A percentile compares a stretch with the other conserved stretches of the same genome.
Evolutionary conservation across 1,139 yeast genomes (phyloP).

Genomic region (Fermentozyma sake): DNA sequence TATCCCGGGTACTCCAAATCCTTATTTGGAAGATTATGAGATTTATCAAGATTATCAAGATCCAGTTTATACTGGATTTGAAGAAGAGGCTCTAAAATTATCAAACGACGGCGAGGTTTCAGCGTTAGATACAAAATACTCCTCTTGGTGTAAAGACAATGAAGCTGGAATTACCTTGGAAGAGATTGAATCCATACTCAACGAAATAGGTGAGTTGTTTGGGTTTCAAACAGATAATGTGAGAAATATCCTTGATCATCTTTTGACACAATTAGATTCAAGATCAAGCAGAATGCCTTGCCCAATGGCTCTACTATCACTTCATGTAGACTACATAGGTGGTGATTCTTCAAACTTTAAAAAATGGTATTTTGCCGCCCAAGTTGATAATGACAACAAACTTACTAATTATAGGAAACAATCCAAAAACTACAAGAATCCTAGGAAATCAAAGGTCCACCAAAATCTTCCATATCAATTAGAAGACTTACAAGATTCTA

Average conservation of each 20-base stretch:
- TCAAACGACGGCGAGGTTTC: neutral
- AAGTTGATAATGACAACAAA: slow-evolving; percentile 8
- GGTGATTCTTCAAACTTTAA: slow-evolving; percentile 37
- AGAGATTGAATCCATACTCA: slow-evolving; percentile 19
- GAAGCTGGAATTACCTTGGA: slow-evolving; percentile 19
- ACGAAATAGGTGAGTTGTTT: slow-evolving; percentile 17
- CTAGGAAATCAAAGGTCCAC: neutral
- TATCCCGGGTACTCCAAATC: too few species aligned
- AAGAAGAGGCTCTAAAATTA: too few species aligned
- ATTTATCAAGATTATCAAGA: slow-evolving; percentile 6
- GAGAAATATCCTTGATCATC: slow-evolving; percentile 33
- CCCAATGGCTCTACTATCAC: slow-evolving; percentile 26
- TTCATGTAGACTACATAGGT: slow-evolving; percentile 42
- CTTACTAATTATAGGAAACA: neutral
- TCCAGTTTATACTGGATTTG: slow-evolving; percentile 2
- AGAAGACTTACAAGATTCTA: slow-evolving; percentile 13
- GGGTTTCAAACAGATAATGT: slow-evolving; percentile 37
- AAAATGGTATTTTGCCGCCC: slow-evolving; percentile 40
- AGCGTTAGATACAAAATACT: slow-evolving; percentile 9
- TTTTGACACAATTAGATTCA: slow-evolving; percentile 39
- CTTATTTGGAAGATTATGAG: slow-evolving; percentile 6
- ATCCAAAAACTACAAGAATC: neutral
- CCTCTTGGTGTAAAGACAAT: slow-evolving; percentile 36
- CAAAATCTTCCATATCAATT: slow-evolving; percentile 8
- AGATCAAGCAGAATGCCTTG: slow-evolving; percentile 38